Evolutionary conservation across 306 rosid genomes (phyloP).

Genomic region (Parietaria judaica): DNA sequence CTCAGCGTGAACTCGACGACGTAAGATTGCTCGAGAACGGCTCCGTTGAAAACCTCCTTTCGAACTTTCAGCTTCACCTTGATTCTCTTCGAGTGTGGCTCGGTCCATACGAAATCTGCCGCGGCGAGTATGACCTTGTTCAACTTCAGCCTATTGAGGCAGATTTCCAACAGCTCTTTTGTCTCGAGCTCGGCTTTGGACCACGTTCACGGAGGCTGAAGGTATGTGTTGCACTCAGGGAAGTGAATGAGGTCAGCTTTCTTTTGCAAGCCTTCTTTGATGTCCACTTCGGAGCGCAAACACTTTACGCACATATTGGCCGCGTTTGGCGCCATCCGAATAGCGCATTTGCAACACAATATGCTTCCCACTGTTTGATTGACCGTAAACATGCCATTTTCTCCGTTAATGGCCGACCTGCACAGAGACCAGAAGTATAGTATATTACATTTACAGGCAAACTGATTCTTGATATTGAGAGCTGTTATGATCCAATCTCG

Average conservation of each 20-base stretch:
- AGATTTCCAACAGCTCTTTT: slow-evolving; percentile 50
- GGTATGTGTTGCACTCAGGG: slow-evolving; percentile 52
- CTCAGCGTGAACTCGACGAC: slow-evolving; percentile 45
- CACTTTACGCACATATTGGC: slow-evolving; percentile 20
- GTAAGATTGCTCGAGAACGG: slow-evolving; percentile 49
- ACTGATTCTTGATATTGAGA: too few species aligned
- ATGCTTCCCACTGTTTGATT: slow-evolving; percentile 31
- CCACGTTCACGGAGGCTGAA: slow-evolving; percentile 69
- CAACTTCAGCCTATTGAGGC: slow-evolving; percentile 46
- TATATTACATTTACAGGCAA: too few species aligned
- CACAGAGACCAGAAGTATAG: too few species aligned
- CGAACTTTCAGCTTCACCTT: slow-evolving; percentile 51
- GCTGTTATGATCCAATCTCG: too few species aligned
- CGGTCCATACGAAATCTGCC: slow-evolving; percentile 48
- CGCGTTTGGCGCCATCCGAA: slow-evolving; percentile 58
- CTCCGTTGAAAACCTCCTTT: slow-evolving; percentile 60
- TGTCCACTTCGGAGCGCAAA: slow-evolving; percentile 52
- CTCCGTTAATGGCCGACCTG: not conserved
- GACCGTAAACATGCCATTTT: slow-evolving; percentile 34
- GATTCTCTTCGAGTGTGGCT: slow-evolving; percentile 60
- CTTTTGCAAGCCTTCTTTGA: slow-evolving; percentile 63
- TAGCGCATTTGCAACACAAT: slow-evolving; percentile 59
- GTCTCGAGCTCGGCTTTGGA: slow-evolving; percentile 49
- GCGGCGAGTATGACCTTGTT: slow-evolving; percentile 36
- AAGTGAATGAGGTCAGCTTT: slow-evolving; percentile 38